These are phyloP conservation scores for Guillardia theta DNA, from an alignment of 78 protist genomes.

Conservation along the genomic window DNA sequence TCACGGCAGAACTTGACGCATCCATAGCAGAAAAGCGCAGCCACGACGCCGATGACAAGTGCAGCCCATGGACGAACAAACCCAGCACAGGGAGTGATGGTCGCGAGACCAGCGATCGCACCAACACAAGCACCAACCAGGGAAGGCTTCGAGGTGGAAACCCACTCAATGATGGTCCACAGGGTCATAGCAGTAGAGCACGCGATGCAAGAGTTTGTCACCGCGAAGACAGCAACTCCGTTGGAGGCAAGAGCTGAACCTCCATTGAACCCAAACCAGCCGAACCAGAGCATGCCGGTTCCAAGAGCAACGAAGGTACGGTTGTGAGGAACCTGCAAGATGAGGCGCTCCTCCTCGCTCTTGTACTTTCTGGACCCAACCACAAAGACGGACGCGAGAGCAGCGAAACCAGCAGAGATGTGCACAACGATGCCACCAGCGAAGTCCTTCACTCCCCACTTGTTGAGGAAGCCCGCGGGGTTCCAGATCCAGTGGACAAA, in stretches of 20 bases:
- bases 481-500: conserved; percentile 22
- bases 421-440: conserved; percentile 45
- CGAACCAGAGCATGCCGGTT: conserved; percentile 76
- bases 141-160: background rate
- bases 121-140: background rate
- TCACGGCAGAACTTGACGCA: background rate
- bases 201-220: background rate
- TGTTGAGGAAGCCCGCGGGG: background rate
- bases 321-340: background rate
- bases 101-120: conserved; percentile 61
- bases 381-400: background rate
- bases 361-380: background rate
- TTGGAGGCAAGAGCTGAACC: conserved; percentile 45
- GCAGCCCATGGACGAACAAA: background rate
- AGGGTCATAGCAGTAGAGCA: background rate
- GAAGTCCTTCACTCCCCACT: background rate
- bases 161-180: conserved; percentile 14
- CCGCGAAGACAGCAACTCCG: background rate
- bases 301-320: background rate
- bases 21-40: background rate
- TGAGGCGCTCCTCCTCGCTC: background rate
- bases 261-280: conserved; percentile 89
- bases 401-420: background rate
- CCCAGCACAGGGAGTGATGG: conserved; percentile 74
- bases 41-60: background rate